Evolutionary conservation across 139 green algal genomes (phyloP).

Genomic region (Chlamydomonas sp.): DNA sequence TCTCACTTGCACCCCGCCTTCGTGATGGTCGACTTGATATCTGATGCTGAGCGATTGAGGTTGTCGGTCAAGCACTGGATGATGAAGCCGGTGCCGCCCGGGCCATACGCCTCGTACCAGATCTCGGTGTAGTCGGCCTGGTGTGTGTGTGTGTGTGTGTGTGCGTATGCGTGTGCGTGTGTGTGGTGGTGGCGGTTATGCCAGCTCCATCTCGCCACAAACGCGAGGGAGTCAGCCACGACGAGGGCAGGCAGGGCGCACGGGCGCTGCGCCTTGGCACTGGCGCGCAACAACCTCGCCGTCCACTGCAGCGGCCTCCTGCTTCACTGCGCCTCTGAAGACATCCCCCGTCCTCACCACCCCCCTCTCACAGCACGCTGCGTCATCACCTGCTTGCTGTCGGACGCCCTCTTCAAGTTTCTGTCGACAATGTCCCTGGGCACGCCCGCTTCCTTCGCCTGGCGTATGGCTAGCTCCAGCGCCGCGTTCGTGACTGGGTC

Average conservation of each 20-base stretch:
- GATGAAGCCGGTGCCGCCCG: conserved; percentile 81
- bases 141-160: no score
- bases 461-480: conserved; percentile 50
- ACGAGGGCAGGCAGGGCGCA: no score
- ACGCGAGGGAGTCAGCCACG: no score
- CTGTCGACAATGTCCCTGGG: conserved; percentile 85
- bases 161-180: no score
- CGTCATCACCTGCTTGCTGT: conserved; percentile 55
- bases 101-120: conserved; percentile 54
- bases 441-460: conserved; percentile 65
- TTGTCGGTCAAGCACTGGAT: conserved; percentile 90
- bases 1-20: conserved; percentile 73
- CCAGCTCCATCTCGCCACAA: no score
- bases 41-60: conserved; percentile 58
- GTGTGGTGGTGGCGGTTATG: no score
- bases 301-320: no score
- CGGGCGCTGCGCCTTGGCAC: no score
- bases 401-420: conserved; percentile 79
- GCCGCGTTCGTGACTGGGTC: conserved; percentile 63
- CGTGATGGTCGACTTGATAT: conserved; percentile 62
- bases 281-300: no score
- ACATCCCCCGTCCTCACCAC: not conserved
- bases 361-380: not conserved
- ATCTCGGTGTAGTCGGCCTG: conserved; percentile 70
- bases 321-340: no score